Percentiles rank a stretch among this genome's conserved stretches.
Conservation (phyloP, 768 basidiomycete species). For the Harrya chromipes region DNA sequence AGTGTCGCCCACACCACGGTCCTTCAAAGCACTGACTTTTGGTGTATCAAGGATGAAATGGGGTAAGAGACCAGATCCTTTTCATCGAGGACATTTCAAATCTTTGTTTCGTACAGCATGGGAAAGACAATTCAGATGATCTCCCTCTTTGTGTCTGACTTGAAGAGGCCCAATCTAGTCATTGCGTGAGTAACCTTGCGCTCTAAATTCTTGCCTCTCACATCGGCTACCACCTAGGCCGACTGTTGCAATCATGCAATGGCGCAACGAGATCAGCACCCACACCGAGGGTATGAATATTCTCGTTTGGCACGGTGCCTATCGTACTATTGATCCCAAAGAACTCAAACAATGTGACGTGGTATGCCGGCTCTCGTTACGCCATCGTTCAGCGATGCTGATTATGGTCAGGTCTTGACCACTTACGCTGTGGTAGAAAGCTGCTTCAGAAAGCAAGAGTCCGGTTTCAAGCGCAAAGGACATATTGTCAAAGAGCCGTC, state of each 20-base stretch:
- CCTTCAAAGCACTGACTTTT: conserved; percentile 8
- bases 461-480: conserved; percentile 88
- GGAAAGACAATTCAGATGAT: conserved; percentile 98
- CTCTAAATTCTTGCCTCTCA: background rate
- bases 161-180: conserved; percentile 81
- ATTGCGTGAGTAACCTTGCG: conserved; percentile 64
- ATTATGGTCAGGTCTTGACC: conserved; percentile 61
- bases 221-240: conserved; percentile 29
- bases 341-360: conserved; percentile 86
- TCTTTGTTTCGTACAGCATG: conserved; percentile 52
- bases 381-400: background rate
- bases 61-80: conserved; percentile 49
- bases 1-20: conserved; percentile 24
- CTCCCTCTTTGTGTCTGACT: conserved; percentile 77
- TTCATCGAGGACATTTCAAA: conserved; percentile 4
- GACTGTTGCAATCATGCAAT: conserved; percentile 65
- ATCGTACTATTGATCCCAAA: conserved; percentile 61
- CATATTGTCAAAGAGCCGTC: conserved; percentile 83
- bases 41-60: conserved; percentile 71
- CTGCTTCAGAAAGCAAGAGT: conserved; percentile 88
- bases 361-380: conserved; percentile 39
- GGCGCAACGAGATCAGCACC: conserved; percentile 89
- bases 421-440: conserved; percentile 90
- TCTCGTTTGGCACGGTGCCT: conserved; percentile 88
- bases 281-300: conserved; percentile 85